phyloP scores from a whole-genome alignment of 1,139 yeast species.

The Pichia sp. region DNA sequence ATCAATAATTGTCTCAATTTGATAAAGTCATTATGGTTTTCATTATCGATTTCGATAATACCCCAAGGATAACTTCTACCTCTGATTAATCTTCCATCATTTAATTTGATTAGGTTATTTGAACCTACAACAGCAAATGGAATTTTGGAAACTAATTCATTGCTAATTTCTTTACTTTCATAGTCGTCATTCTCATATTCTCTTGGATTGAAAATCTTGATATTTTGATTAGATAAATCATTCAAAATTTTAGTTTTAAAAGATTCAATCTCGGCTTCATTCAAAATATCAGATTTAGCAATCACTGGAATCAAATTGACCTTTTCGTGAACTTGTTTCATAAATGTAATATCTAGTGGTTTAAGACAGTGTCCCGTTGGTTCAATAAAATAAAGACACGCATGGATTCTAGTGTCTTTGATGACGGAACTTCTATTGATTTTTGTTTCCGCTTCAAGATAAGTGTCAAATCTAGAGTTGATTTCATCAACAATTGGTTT shows the following conservation, averaged over 20 bases:
- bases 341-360: slow-evolving; percentile 81
- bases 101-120: slow-evolving; percentile 64
- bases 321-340: slow-evolving; percentile 83
- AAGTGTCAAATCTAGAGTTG: slow-evolving; percentile 76
- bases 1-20: slow-evolving; percentile 84
- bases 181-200: slow-evolving; percentile 81
- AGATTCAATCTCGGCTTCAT: slow-evolving; percentile 71
- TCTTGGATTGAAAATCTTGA: slow-evolving; percentile 74
- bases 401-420: slow-evolving; percentile 74
- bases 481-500: slow-evolving; percentile 89
- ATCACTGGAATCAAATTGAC: slow-evolving; percentile 92
- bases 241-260: slow-evolving; percentile 72
- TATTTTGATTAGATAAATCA: slow-evolving; percentile 70
- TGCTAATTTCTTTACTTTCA: slow-evolving; percentile 61
- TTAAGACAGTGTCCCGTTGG: slow-evolving; percentile 95
- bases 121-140: slow-evolving; percentile 98
- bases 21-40: slow-evolving; percentile 88
- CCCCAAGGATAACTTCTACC: slow-evolving; percentile 99
- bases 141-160: slow-evolving; percentile 57
- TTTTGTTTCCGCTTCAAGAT: slow-evolving; percentile 85
- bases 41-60: slow-evolving; percentile 89
- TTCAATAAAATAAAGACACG: slow-evolving; percentile 83
- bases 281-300: slow-evolving; percentile 89
- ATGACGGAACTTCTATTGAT: slow-evolving; percentile 57
- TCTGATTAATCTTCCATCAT: slow-evolving; percentile 76